phyloP scores from a whole-genome alignment of 2,329 filamentous ascomycete genomes.

The Venturia effusa region DNA sequence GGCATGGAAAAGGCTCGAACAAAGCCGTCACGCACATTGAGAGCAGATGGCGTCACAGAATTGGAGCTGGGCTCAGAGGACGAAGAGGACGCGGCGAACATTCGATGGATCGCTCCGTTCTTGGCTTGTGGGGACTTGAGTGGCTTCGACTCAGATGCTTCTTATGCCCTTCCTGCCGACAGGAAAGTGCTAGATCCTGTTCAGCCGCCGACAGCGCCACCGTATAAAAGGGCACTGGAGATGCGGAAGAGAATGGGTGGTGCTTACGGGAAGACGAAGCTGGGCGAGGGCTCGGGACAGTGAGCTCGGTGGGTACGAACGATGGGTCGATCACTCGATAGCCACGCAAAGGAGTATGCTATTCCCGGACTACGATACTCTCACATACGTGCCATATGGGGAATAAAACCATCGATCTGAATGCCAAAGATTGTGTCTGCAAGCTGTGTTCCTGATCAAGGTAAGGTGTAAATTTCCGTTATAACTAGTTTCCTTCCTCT shows the following conservation, averaged over 20 bases:
- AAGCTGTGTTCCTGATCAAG: no score
- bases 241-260: slow-evolving; percentile 66
- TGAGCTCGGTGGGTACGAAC: neutral
- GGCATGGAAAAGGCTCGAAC: slow-evolving; percentile 21
- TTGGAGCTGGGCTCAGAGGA: slow-evolving; percentile 29
- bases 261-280: slow-evolving; percentile 62
- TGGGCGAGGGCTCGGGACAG: neutral
- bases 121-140: slow-evolving; percentile 95
- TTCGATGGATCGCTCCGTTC: slow-evolving; percentile 84
- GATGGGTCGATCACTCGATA: no score
- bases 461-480: no score
- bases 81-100: slow-evolving; percentile 23
- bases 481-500: no score
- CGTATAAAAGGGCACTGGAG: slow-evolving; percentile 85
- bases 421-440: no score
- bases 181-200: slow-evolving; percentile 82
- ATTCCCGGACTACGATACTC: no score
- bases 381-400: no score
- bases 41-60: slow-evolving; percentile 15
- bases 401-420: no score
- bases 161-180: slow-evolving; percentile 78
- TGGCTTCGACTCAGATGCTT: slow-evolving; percentile 90
- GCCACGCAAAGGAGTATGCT: no score
- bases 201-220: slow-evolving; percentile 89
- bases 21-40: slow-evolving; percentile 31